Conservation (phyloP, 176 grass and related monocot genomes). For the Aegilops longissima region DNA sequence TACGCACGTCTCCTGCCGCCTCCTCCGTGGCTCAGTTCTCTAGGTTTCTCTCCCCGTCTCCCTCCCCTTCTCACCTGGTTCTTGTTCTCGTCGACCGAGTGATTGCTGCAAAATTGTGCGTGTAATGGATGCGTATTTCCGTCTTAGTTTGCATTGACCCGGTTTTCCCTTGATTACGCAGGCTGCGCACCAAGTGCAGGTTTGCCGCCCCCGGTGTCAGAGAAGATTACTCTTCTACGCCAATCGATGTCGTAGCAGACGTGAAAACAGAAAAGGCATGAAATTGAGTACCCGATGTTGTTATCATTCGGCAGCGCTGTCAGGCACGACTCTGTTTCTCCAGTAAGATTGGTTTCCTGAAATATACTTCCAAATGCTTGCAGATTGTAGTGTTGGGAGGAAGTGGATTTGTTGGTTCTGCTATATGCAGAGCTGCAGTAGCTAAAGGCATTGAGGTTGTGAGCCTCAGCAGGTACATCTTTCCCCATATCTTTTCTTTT, state of each 20-base stretch:
- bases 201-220: constrained; percentile 48
- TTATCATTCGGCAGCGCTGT: neutral
- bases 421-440: constrained; percentile 87
- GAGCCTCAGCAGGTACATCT: constrained; percentile 80
- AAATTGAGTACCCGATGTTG: neutral
- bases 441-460: constrained; percentile 85
- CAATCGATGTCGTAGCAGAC: constrained; percentile 79
- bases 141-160: neutral
- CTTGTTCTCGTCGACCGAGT: neutral
- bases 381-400: constrained; percentile 94
- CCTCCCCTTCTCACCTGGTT: neutral
- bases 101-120: constrained; percentile 1
- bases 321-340: neutral
- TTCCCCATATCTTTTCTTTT: neutral
- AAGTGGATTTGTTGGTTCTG: constrained; percentile 87
- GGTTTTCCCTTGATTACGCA: constrained; percentile 21
- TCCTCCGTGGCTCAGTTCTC: neutral
- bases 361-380: constrained; percentile 2
- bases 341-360: neutral
- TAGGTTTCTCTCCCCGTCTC: neutral
- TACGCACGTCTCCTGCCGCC: neutral
- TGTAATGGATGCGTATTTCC: neutral
- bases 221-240: constrained; percentile 59
- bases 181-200: constrained; percentile 54
- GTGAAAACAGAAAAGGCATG: constrained; percentile 87